Base-by-base conservation (phyloP, 305 asterid species). In the Fraxinus baroniana region DNA sequence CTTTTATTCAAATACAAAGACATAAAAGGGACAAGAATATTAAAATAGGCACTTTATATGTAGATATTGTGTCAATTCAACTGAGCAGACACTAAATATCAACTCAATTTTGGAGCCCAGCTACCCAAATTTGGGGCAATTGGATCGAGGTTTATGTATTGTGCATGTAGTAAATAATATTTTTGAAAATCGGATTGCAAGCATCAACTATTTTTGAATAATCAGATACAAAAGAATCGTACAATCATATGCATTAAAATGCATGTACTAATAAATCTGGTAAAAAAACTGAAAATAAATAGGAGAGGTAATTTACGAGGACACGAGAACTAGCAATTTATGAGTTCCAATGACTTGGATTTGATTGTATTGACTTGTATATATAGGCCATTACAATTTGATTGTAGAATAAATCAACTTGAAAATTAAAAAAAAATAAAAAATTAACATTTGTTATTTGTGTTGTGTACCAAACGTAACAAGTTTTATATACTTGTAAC, bases 401-500 rank as follows among this genome's bases (percentile, higher is more conserved):
- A n/a, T n/a, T 13, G 3, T 46, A 13, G 57, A 46, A 46, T 3
- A 46, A 15, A 49, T 15, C 7, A 49, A 49, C 7, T 15, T 49
- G 60, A 49, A 49, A 49, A 44, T 10, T 10, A 15, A 4, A 26
- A 26, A 26, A 49, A 49, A 49, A 44, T 10, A 44, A 15, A 4
- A 26, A 26, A 26, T 26, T 26, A 26, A 26, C 28, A 26, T 26
- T 55, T 52, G 62, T 17, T 17, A 17, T 17, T 17, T 52, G 22
- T 52, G 1, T n/a, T n/a, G 64, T n/a, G 24, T 55, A 55, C 1
- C 22, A n/a, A 55, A n/a, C 9, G 3, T 28, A 55, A 55, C 64
- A 55, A 55, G 22, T 55, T 55, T 55, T 55, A 77, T 28, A 73
- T 80, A 87, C 97, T 93, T 88, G 90, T 81, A 36, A 87, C 60